phyloP scores from a whole-genome alignment of 495 filamentous ascomycete genomes.

The Viridothelium virens region DNA sequence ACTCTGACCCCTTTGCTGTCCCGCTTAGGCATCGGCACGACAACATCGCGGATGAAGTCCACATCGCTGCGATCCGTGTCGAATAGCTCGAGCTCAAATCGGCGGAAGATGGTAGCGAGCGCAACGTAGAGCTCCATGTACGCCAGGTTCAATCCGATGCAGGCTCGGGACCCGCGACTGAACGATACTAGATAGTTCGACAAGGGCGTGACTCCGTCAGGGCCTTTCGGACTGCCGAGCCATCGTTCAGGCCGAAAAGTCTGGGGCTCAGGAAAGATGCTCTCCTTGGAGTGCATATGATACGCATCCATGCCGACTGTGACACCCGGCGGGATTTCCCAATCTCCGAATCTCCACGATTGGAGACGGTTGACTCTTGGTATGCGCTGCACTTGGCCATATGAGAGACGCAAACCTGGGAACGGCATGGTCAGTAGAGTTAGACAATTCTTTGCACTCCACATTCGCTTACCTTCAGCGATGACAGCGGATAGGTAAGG shows the following conservation, averaged over 20 bases:
- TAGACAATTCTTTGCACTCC: slow-evolving; percentile 18
- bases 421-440: slow-evolving; percentile 35
- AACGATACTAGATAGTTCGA: slow-evolving; percentile 30
- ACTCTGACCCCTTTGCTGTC: neutral
- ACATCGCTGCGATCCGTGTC: slow-evolving; percentile 26
- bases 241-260: slow-evolving; percentile 18
- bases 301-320: slow-evolving; percentile 35
- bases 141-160: slow-evolving; percentile 36
- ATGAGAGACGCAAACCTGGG: slow-evolving; percentile 29
- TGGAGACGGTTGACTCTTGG: slow-evolving; percentile 25
- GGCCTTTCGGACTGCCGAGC: slow-evolving; percentile 11
- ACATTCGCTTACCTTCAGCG: slow-evolving; percentile 36
- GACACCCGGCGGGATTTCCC: slow-evolving; percentile 32
- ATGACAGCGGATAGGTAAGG: slow-evolving; percentile 40
- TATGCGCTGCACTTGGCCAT: slow-evolving; percentile 26
- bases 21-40: neutral
- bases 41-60: neutral
- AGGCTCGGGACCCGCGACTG: slow-evolving; percentile 28
- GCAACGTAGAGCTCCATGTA: slow-evolving; percentile 37
- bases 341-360: slow-evolving; percentile 20
- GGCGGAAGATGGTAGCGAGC: slow-evolving; percentile 35
- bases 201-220: slow-evolving; percentile 18
- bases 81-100: slow-evolving; percentile 35
- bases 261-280: slow-evolving; percentile 5
- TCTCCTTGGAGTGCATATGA: slow-evolving; percentile 12